Evolutionary conservation across 352 stramenopile genomes (phyloP), one percentile per base, ranked within the genome.

Genomic region (Pythium periplocum): DNA sequence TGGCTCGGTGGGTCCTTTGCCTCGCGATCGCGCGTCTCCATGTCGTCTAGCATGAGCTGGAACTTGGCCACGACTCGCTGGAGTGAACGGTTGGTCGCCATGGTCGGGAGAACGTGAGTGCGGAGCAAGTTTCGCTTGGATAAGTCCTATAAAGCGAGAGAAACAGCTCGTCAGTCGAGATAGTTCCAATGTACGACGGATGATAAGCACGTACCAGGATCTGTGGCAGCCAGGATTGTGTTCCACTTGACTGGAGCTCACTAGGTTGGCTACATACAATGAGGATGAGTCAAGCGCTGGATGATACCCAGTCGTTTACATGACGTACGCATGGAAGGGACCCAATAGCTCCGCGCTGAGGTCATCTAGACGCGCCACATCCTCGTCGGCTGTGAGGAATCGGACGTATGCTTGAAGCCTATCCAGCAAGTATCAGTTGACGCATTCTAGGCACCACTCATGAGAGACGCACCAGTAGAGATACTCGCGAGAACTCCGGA

Each of bases 61-160:
- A 87, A 95, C 61, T 93, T 92, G 35, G 75, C 75, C 39, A 91
- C 82, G 9, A 95, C 72, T 26, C 82, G 85, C 62, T 95, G 85
- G 10, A 95, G 69, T 46, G 79, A 72, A 36, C 82, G 82, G 55
- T 95, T 93, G 7, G 73, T 66, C 31, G 82, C 83, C 59, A 95
- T 90, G 26, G 76, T 86, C 17, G 82, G 85, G 45, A 95, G 62
- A 34, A 95, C 75, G 37, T 82, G 60, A 2, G 64, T 66, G 45
- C 82, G 87, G 33, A 95, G 68, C 40, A 95, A 59, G 17, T 86
- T 69, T n/a, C 85, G 80, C 73, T 90, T 90, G 35, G 61, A 53
- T 30, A 82, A 56, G 45, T 75, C 78, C 84, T 94, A 38, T n/a
- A 54, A n/a, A 55, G 4, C 17, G 26, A 61, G 38, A 32, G 44